Conservation (phyloP, 108 stramenopile genomes). For the Asterionellopsis glacialis region DNA sequence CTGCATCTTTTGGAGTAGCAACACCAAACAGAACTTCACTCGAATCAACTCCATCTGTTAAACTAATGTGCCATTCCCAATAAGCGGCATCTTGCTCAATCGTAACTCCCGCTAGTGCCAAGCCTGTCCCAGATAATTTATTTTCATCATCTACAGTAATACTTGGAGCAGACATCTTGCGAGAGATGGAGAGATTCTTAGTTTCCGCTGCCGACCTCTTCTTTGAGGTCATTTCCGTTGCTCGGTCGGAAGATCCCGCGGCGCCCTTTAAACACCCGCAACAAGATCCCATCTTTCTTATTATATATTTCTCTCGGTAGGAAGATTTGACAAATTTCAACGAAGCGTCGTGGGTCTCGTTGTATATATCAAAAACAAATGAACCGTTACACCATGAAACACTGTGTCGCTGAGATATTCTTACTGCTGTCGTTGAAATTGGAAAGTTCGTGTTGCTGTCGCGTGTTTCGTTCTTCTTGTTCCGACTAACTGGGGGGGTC, state of each 20-base stretch:
- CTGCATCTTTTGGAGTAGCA: constrained; percentile 59
- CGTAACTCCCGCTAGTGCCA: constrained; percentile 55
- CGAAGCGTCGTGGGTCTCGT: too few relatives aligned
- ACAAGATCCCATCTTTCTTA: background rate
- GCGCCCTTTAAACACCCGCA: background rate
- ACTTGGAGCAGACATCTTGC: constrained; percentile 1
- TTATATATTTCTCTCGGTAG: too few relatives aligned
- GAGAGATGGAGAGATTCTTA: background rate
- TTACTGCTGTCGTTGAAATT: too few relatives aligned
- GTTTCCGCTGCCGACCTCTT: background rate
- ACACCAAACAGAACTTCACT: constrained; percentile 74
- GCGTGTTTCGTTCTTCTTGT: too few relatives aligned
- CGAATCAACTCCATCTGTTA: constrained; percentile 12
- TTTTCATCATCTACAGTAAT: background rate
- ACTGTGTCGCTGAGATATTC: too few relatives aligned
- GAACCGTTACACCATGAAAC: too few relatives aligned
- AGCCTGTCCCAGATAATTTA: constrained; percentile 39
- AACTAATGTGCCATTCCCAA: constrained; percentile 76
- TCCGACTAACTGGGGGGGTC: too few relatives aligned
- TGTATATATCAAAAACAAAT: too few relatives aligned
- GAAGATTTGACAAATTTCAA: too few relatives aligned
- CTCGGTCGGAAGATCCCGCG: background rate
- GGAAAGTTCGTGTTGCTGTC: too few relatives aligned
- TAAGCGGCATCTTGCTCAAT: constrained; percentile 88
- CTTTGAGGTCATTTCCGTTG: constrained; percentile 1